Percentiles rank a stretch among this genome's conserved stretches.
Conservation (phyloP, 1,284 basidiomycete genomes). For the Ganoderma meredithae region DNA sequence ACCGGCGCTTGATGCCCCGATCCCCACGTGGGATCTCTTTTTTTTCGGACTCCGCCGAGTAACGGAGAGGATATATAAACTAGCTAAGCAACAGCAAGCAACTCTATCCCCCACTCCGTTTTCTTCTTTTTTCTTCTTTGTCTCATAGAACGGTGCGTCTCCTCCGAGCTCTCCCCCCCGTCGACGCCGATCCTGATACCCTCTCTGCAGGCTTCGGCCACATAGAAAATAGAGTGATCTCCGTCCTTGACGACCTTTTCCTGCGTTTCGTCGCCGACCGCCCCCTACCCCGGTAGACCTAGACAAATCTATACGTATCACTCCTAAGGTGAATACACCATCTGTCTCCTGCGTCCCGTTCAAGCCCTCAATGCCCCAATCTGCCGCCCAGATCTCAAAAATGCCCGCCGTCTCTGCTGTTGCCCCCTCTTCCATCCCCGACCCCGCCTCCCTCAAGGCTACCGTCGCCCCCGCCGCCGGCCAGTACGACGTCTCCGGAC, state of each 20-base stretch:
- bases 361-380: slow-evolving; percentile 33
- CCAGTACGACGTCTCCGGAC: slow-evolving; percentile 68
- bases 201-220: slow-evolving; percentile 38
- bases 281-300: slow-evolving; percentile 37
- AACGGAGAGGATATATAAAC: slow-evolving; percentile 38
- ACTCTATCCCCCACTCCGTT: slow-evolving; percentile 40
- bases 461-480: slow-evolving; percentile 58
- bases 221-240: slow-evolving; percentile 47
- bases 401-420: slow-evolving; percentile 77
- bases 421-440: slow-evolving; percentile 51
- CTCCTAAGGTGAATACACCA: slow-evolving; percentile 37
- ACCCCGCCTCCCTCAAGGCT: slow-evolving; percentile 72
- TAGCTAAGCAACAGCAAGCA: slow-evolving; percentile 23
- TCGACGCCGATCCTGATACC: slow-evolving; percentile 23
- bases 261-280: slow-evolving; percentile 35
- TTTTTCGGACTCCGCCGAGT: slow-evolving; percentile 42
- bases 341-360: slow-evolving; percentile 14
- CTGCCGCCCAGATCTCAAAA: slow-evolving; percentile 54
- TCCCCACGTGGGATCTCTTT: slow-evolving; percentile 37
- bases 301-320: slow-evolving; percentile 38
- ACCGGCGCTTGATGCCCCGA: slow-evolving; percentile 20
- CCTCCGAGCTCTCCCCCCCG: slow-evolving; percentile 17
- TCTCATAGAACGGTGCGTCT: slow-evolving; percentile 55
- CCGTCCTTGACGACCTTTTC: slow-evolving; percentile 49
- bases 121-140: slow-evolving; percentile 41